phyloP scores from a whole-genome alignment of 805 yeast species.

The Nakazawaea peltata region DNA sequence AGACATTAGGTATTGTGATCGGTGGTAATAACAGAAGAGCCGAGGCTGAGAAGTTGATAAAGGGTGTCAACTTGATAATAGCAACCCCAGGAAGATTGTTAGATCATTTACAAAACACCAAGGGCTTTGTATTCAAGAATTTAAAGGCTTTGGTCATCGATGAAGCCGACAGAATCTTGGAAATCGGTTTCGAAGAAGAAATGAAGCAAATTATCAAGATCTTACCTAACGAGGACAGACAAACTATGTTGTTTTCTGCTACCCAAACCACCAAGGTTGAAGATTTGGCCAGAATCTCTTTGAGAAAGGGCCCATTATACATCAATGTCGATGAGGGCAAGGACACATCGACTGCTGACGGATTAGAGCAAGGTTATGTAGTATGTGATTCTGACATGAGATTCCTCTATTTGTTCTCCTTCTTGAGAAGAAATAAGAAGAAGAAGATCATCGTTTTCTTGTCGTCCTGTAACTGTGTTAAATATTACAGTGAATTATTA shows the following conservation, averaged over 20 bases:
- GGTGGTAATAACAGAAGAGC: constrained; percentile 98
- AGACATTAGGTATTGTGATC: constrained; percentile 92
- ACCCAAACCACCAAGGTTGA: constrained; percentile 98
- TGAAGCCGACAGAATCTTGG: constrained; percentile 97
- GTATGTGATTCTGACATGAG: constrained; percentile 95
- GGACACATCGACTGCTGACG: constrained; percentile 88
- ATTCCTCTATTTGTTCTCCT: constrained; percentile 82
- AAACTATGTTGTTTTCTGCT: constrained; percentile 97
- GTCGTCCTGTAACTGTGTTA: constrained; percentile 95
- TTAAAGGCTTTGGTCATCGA: constrained; percentile 90
- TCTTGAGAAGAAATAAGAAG: constrained; percentile 85
- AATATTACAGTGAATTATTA: constrained; percentile 88
- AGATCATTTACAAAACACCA: constrained; percentile 94
- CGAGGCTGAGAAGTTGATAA: constrained; percentile 88
- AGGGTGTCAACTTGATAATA: constrained; percentile 88
- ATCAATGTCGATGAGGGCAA: constrained; percentile 86
- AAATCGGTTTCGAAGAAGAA: constrained; percentile 98
- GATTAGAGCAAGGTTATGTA: constrained; percentile 97
- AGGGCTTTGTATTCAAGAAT: constrained; percentile 90
- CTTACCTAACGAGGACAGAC: constrained; percentile 88
- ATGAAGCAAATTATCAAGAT: constrained; percentile 95
- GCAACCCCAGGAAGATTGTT: constrained; percentile 97
- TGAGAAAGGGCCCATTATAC: constrained; percentile 88
- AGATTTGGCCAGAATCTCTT: constrained; percentile 92
- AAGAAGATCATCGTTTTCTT: constrained; percentile 91